These are phyloP conservation scores for Bryoglossum gracile DNA, from an alignment of 495 filamentous ascomycete species.

Conservation along the genomic window DNA sequence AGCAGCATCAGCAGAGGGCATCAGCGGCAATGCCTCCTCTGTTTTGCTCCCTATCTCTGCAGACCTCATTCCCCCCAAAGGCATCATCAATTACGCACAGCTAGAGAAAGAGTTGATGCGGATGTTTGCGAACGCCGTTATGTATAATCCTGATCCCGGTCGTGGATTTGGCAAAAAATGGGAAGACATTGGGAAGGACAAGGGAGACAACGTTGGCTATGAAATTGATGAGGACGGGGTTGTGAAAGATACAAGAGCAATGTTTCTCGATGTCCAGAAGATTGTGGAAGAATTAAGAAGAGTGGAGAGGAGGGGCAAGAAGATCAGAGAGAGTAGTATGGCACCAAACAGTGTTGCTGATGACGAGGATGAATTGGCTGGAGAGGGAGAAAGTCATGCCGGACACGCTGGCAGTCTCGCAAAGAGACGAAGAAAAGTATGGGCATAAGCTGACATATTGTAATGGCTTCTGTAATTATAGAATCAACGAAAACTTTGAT, in stretches of 20 bases:
- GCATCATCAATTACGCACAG: slow-evolving; percentile 89
- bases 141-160: slow-evolving; percentile 80
- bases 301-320: slow-evolving; percentile 38
- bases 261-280: slow-evolving; percentile 72
- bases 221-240: slow-evolving; percentile 43
- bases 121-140: slow-evolving; percentile 95
- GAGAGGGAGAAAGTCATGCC: slow-evolving; percentile 10
- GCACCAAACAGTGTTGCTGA: slow-evolving; percentile 13
- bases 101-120: slow-evolving; percentile 93
- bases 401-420: slow-evolving; percentile 3
- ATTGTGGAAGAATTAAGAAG: slow-evolving; percentile 51
- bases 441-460: not conserved
- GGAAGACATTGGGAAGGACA: slow-evolving; percentile 26
- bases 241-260: slow-evolving; percentile 72
- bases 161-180: slow-evolving; percentile 62
- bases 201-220: slow-evolving; percentile 29
- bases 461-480: not conserved
- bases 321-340: slow-evolving; percentile 16
- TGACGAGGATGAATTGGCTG: slow-evolving; percentile 14
- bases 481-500: not conserved
- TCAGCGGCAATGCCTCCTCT: slow-evolving; percentile 37
- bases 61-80: slow-evolving; percentile 76
- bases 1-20: slow-evolving; percentile 39
- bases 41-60: slow-evolving; percentile 62
- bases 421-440: slow-evolving; percentile 18